Evolutionary conservation across 2,329 filamentous ascomycete species (phyloP), one percentile per base, ranked within the genome.

Genomic region (Stromatinia cepivora): DNA sequence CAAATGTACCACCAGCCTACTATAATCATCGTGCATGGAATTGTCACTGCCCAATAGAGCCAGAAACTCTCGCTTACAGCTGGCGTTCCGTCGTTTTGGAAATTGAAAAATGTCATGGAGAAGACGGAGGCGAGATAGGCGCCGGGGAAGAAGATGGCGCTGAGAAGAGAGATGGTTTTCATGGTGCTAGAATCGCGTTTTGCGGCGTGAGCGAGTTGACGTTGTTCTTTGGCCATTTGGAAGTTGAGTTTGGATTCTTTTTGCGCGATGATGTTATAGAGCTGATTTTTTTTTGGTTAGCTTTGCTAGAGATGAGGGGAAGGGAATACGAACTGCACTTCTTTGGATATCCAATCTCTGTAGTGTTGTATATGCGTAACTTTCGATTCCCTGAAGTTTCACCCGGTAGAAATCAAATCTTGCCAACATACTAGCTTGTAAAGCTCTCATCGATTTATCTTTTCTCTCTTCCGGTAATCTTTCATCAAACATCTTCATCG

Each of bases 101-200:
- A 89, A 78, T 89, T 84, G 80, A 90, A 90, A 76, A 90, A 90
- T 0, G 86, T 86, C 86, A 89, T 90, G 80, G 84, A 85, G 73
- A 90, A 90, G 34, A 90, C 81, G 0, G 87, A 89, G 11, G 87
- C 84, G 25, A 90, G 81, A 72, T 85, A 88, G 0, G 87, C 88
- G 2, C 87, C 87, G 0, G 87, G 87, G 8, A 90, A 80, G 74
- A 90, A 90, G 53, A 90, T 80, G 53, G 87, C 86, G 39, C 87
- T 88, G 68, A 90, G 84, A 0, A 90, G 82, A 0, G 87, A 88
- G 52, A 90, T 81, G 0, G 86, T 87, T 80, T 89, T 90, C 87
- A 89, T 88, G 69, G 87, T 86, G 5, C 85, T 78, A 1, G 80
- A 79, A 52, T 83, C 82, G 0, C 79, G 76, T 71, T 79, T 81